phyloP scores from a whole-genome alignment of 2,329 filamentous ascomycete genomes.

The Albophoma yamanashiensis region DNA sequence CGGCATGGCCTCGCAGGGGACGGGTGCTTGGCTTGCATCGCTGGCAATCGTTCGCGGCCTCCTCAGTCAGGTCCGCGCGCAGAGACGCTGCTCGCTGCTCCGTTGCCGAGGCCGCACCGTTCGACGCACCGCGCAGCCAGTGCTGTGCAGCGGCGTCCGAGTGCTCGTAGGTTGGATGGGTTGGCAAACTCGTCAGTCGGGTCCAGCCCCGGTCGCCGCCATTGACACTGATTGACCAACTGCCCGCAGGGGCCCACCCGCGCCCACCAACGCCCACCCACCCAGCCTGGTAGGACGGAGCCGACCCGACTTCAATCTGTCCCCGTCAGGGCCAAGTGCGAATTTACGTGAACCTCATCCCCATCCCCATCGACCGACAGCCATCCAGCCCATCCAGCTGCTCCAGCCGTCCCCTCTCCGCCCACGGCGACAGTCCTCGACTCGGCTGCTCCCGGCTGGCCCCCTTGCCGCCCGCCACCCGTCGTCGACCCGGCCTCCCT shows the following conservation, averaged over 20 bases:
- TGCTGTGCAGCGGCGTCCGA: background rate
- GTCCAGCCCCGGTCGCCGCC: background rate
- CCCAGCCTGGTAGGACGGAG: background rate
- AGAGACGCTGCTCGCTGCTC: too few species aligned
- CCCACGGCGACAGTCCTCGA: background rate
- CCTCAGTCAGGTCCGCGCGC: background rate
- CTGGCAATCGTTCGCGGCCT: too few species aligned
- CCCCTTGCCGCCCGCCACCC: background rate
- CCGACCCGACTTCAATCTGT: constrained; percentile 1
- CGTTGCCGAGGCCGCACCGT: background rate
- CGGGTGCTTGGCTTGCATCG: background rate
- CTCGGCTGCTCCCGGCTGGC: background rate
- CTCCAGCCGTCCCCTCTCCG: background rate
- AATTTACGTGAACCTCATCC: constrained; percentile 3
- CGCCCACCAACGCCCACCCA: background rate
- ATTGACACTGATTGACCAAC: background rate
- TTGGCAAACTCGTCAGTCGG: background rate
- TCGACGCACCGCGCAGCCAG: background rate
- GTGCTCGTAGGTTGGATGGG: background rate
- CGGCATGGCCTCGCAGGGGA: background rate
- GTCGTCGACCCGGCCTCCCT: background rate
- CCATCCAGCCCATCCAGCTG: background rate
- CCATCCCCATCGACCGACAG: background rate
- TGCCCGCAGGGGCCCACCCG: background rate
- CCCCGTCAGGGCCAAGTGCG: constrained; percentile 2